These are phyloP conservation scores for Marasmius sp. DNA, from an alignment of 1,284 basidiomycete species.

Conservation along the genomic window DNA sequence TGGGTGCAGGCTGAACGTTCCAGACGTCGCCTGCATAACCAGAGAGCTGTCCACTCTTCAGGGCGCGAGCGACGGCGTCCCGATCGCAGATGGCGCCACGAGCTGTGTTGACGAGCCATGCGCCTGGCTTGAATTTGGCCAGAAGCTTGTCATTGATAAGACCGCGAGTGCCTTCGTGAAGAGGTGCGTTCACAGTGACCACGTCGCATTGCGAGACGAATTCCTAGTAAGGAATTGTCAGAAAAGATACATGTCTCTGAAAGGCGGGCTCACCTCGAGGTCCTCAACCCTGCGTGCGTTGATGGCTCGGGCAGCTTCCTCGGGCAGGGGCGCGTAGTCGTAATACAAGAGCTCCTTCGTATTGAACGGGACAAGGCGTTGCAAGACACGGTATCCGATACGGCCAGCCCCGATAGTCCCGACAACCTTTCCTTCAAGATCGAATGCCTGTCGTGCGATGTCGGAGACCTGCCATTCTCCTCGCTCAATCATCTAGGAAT, in stretches of 20 bases:
- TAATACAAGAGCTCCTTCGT: background rate
- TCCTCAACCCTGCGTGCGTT: background rate
- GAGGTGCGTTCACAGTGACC: constrained; percentile 73
- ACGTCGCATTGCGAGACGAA: constrained; percentile 84
- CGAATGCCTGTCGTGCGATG: constrained; percentile 79
- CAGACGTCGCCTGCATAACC: constrained; percentile 41
- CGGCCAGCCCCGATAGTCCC: constrained; percentile 86
- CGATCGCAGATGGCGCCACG: constrained; percentile 91
- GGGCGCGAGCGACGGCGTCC: constrained; percentile 75
- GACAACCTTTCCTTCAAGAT: constrained; percentile 89
- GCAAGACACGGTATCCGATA: constrained; percentile 29
- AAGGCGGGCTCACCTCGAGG: background rate
- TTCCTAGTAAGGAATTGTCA: constrained; percentile 41
- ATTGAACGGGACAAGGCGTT: background rate
- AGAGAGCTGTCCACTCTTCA: constrained; percentile 75
- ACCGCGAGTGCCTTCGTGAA: constrained; percentile 52
- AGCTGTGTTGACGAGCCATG: constrained; percentile 92
- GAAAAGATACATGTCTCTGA: too few species aligned
- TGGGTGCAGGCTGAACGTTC: background rate
- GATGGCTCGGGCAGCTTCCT: background rate
- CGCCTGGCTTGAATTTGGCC: constrained; percentile 86
- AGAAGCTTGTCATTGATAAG: constrained; percentile 83
- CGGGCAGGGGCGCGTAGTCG: background rate
- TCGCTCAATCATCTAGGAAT: constrained; percentile 74
- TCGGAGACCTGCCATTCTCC: constrained; percentile 86